Conservation (phyloP, 139 green algal genomes). For the Chlamydomonas eustigma region DNA sequence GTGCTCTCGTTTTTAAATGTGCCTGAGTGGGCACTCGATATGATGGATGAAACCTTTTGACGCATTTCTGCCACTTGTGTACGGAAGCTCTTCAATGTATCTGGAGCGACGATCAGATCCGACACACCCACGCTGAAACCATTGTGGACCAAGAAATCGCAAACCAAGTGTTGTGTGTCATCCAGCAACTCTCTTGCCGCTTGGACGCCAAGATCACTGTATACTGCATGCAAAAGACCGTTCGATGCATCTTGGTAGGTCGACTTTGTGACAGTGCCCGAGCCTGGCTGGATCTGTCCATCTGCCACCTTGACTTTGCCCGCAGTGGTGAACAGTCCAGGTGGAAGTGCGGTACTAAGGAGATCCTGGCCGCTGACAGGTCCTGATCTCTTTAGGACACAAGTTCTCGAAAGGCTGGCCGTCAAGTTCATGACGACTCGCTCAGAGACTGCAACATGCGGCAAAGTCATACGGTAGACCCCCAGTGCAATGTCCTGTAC, state of each 20-base stretch:
- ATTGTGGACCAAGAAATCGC: constrained; percentile 88
- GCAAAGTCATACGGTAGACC: constrained; percentile 9
- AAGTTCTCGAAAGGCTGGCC: background rate
- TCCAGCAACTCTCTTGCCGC: constrained; percentile 52
- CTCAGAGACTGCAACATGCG: background rate
- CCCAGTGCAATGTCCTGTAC: constrained; percentile 47
- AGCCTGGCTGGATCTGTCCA: constrained; percentile 67
- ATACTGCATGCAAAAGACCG: constrained; percentile 87
- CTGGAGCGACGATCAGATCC: constrained; percentile 3
- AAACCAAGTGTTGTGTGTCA: constrained; percentile 76
- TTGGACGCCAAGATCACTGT: constrained; percentile 82
- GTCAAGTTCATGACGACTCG: background rate
- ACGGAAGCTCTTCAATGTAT: background rate
- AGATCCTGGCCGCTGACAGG: background rate
- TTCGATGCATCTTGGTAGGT: constrained; percentile 70
- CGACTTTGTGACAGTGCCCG: constrained; percentile 79
- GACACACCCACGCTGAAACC: constrained; percentile 23
- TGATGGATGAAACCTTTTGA: background rate
- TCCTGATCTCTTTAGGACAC: background rate
- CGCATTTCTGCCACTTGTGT: background rate
- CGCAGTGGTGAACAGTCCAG: constrained; percentile 54
- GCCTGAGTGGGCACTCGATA: constrained; percentile 51
- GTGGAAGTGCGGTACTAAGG: constrained; percentile 6
- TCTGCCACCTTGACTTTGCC: constrained; percentile 70
- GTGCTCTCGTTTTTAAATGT: constrained; percentile 81